Conservation (phyloP, 1,284 basidiomycete species). For the Kalmanozyma brasiliensis region DNA sequence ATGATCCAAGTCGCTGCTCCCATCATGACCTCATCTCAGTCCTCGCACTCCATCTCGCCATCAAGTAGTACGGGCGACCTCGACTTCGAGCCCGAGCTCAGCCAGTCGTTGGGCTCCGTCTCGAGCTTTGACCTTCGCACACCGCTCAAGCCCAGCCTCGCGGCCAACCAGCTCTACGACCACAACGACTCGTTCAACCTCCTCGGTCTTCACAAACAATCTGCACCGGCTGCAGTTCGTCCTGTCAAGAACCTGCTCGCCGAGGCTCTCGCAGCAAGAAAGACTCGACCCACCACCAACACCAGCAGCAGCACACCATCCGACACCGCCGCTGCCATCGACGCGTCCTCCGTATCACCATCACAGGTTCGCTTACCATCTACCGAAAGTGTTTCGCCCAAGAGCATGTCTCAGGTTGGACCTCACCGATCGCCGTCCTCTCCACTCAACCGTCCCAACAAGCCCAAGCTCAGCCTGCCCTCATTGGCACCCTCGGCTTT, state of each 20-base stretch:
- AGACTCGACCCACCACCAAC: conserved; percentile 15
- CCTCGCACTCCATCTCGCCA: conserved; percentile 44
- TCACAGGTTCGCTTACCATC: conserved; percentile 1
- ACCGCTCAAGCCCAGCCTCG: conserved; percentile 46
- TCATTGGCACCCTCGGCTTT: conserved; percentile 36
- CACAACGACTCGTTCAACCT: conserved; percentile 32
- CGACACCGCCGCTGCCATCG: conserved; percentile 1
- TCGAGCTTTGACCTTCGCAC: conserved; percentile 56
- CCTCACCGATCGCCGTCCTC: conserved; percentile 16
- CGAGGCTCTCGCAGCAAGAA: conserved; percentile 34
- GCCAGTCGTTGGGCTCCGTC: conserved; percentile 53
- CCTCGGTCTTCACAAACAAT: conserved; percentile 33
- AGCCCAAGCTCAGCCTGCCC: conserved; percentile 35
- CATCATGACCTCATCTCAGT: conserved; percentile 43
- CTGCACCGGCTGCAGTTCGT: conserved; percentile 10
- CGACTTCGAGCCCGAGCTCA: conserved; percentile 51
- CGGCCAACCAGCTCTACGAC: conserved; percentile 35
- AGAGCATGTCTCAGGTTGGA: conserved; percentile 4
- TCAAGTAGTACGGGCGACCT: conserved; percentile 39
- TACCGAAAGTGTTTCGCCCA: conserved; percentile 27
- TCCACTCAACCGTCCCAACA: conserved; percentile 36
- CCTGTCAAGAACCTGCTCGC: conserved; percentile 36
- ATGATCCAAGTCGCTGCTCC: conserved; percentile 18
- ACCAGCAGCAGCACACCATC: too few relatives aligned
- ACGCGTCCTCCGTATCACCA: conserved; percentile 3